Base-by-base conservation (phyloP, 805 yeast genomes). In the Sugiyamaella chiloensis region DNA sequence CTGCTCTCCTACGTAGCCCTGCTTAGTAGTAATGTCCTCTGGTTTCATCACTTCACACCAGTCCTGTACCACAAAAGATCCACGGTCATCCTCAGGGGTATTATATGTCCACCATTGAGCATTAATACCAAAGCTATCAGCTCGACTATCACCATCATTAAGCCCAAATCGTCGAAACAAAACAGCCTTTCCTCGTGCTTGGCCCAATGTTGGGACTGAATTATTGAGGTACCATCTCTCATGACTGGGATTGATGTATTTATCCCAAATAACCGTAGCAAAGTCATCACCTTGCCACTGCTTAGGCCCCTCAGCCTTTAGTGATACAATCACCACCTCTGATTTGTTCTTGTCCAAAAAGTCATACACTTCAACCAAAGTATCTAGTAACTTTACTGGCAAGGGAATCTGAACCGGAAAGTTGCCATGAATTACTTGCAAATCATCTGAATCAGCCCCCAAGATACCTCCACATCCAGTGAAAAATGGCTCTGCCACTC, bases 111-210 rank as follows among this genome's bases (percentile, higher is more conserved):
- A 85, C 51, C 73, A 67, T 2, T 79, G 64, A 9, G 89, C 89
- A 26, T 82, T 81, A 50, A 85, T 76, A 8, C 93, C 93, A 56
- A 74, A 78, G 27, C 72, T 61, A 31, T 52, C 50, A 41, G 58
- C 55, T 14, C 48, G 43, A n/a, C 51, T 52, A 27, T 73, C 71
- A 5, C 16, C 19, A 54, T 79, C 69, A 20, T 70, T 66, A 30
- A 79, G 79, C n/a, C 85, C 85, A 58, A 84, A 85, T 60, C 93
- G 74, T 60, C 93, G 72, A 63, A 85, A 80, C 37, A 85, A 64
- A 11, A 83, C 60, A 16, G 71, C 77, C 62, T 82, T 85, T 16
- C 91, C 90, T 55, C 90, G 75, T 24, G 74, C 74, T 44, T 81
- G 84, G 2, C 80, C 75, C 39, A 85, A 53, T 17, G 63, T 70